Percentiles rank a stretch among this genome's conserved stretches.
Evolutionary conservation across 1,139 yeast genomes (phyloP).

Genomic region (Candida sp.): DNA sequence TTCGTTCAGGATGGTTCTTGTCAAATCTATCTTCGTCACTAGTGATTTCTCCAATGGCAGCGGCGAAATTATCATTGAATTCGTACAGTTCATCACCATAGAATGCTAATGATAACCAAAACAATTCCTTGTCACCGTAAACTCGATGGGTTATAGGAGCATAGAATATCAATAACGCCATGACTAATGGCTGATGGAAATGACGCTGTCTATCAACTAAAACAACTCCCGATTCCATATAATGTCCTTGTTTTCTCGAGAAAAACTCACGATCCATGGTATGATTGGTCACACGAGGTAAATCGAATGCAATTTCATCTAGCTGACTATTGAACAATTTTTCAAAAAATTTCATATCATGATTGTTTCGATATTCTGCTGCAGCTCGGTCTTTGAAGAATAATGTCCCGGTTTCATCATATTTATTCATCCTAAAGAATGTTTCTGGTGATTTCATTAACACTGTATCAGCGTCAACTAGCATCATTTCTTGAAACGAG

Average conservation of each 20-base stretch:
- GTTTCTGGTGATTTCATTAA: constrained; percentile 29
- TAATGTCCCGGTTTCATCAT: constrained; percentile 34
- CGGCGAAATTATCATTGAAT: constrained; percentile 49
- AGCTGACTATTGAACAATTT: constrained; percentile 36
- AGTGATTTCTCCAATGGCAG: constrained; percentile 49
- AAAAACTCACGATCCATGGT: constrained; percentile 28
- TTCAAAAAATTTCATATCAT: constrained; percentile 29
- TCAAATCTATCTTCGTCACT: constrained; percentile 24
- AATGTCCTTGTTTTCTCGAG: constrained; percentile 29
- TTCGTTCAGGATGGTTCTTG: constrained; percentile 9
- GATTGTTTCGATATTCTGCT: constrained; percentile 25
- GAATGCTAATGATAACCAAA: constrained; percentile 57
- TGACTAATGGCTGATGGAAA: constrained; percentile 39
- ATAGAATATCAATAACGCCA: constrained; percentile 39
- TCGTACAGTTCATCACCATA: constrained; percentile 50
- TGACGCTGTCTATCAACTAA: constrained; percentile 38
- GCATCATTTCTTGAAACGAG: constrained; percentile 44
- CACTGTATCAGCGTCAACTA: constrained; percentile 51
- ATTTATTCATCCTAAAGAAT: constrained; percentile 34
- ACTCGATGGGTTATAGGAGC: constrained; percentile 35
- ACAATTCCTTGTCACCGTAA: constrained; percentile 65
- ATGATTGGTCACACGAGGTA: constrained; percentile 27
- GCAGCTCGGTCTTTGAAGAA: constrained; percentile 48
- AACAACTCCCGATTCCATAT: constrained; percentile 53
- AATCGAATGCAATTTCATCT: constrained; percentile 29